Conservation (phyloP, 352 stramenopile genomes). For the Phytophthora vignae region DNA sequence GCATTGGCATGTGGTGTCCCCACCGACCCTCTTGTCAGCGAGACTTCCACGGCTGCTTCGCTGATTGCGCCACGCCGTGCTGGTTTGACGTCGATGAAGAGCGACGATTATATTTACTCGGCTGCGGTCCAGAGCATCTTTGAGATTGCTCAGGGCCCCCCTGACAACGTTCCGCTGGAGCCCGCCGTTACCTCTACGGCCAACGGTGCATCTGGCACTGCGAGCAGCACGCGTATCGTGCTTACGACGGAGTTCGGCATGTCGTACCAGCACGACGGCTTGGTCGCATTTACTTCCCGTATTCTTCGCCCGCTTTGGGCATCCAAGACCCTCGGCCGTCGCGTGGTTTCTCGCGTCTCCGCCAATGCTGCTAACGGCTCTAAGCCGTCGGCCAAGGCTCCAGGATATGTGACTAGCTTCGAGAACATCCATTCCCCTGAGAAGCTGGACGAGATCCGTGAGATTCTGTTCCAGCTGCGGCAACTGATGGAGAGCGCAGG, state of each 20-base stretch:
- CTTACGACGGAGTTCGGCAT: constrained; percentile 88
- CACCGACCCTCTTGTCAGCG: constrained; percentile 73
- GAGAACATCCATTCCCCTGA: constrained; percentile 54
- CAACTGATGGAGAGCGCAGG: constrained; percentile 84
- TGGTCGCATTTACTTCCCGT: constrained; percentile 83
- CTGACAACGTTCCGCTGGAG: constrained; percentile 48
- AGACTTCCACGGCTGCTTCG: constrained; percentile 60
- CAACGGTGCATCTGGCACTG: constrained; percentile 33
- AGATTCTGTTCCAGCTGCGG: constrained; percentile 85
- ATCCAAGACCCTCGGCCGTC: constrained; percentile 62
- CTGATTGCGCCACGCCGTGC: constrained; percentile 51
- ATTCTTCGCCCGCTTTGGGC: constrained; percentile 84
- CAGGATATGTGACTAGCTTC: constrained; percentile 40
- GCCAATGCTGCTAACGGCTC: constrained; percentile 19
- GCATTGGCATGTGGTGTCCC: constrained; percentile 86
- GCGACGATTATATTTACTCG: constrained; percentile 82
- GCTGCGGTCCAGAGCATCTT: constrained; percentile 86
- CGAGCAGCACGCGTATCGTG: constrained; percentile 75
- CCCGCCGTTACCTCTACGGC: constrained; percentile 26
- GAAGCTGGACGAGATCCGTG: constrained; percentile 75
- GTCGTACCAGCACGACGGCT: constrained; percentile 88
- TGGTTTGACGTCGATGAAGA: constrained; percentile 55
- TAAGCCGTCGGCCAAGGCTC: constrained; percentile 37
- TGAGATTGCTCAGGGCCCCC: constrained; percentile 70
- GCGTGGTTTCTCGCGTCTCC: constrained; percentile 38